phyloP scores from a whole-genome alignment of 768 basidiomycete species.

The Tricholoma furcatifolium region DNA sequence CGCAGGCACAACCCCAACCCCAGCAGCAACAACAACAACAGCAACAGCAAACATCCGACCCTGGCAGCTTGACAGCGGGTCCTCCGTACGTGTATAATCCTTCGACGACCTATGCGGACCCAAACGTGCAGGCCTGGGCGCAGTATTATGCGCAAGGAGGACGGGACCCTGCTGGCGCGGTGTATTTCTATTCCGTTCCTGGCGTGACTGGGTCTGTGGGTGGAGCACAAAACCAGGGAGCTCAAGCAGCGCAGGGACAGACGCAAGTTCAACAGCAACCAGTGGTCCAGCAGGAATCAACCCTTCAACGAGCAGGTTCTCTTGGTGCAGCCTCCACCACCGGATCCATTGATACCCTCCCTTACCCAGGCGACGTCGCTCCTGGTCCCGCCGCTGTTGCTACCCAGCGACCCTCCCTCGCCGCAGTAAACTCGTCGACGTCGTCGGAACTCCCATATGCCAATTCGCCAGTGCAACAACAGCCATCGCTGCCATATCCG shows the following conservation, averaged over 20 bases:
- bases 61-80: conserved; percentile 27
- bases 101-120: conserved; percentile 65
- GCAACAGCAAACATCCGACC: conserved; percentile 21
- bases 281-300: conserved; percentile 13
- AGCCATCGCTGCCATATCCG: conserved; percentile 7
- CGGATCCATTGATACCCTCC: conserved; percentile 11
- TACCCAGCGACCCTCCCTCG: neutral
- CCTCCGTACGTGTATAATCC: conserved; percentile 64
- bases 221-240: neutral
- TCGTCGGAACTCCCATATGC: conserved; percentile 10
- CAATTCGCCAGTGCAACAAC: conserved; percentile 3
- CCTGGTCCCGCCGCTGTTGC: neutral
- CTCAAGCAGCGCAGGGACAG: conserved; percentile 12
- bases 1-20: conserved; percentile 18
- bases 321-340: neutral
- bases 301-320: conserved; percentile 7
- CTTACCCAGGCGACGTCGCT: conserved; percentile 20
- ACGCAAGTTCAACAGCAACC: conserved; percentile 18
- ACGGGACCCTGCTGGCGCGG: conserved; percentile 66
- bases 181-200: conserved; percentile 80
- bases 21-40: conserved; percentile 15
- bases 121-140: conserved; percentile 85
- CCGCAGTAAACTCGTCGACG: neutral
- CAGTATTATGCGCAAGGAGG: conserved; percentile 84
- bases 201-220: conserved; percentile 54